These are phyloP conservation scores for Botrytis fabae DNA, from an alignment of 2,329 filamentous ascomycete genomes.

Conservation along the genomic window DNA sequence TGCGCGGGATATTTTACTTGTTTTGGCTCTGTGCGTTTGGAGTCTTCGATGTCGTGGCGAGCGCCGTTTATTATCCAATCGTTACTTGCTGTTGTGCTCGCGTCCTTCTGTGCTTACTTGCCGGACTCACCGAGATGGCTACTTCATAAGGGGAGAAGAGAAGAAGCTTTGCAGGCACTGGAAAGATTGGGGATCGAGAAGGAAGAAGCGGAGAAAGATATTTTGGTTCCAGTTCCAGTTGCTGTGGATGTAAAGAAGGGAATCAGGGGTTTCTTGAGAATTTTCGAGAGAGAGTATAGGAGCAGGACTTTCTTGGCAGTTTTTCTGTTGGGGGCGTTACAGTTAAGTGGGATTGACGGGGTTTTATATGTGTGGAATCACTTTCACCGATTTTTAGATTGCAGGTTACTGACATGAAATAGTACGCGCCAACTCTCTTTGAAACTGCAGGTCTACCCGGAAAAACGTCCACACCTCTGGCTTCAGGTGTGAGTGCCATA, in stretches of 20 bases:
- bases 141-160: slow-evolving; percentile 48
- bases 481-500: background rate
- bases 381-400: background rate
- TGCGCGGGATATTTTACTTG: slow-evolving; percentile 58
- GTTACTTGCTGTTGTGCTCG: slow-evolving; percentile 44
- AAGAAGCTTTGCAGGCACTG: slow-evolving; percentile 47
- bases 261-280: slow-evolving; percentile 14
- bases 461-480: background rate
- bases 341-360: slow-evolving; percentile 60
- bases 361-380: slow-evolving; percentile 53
- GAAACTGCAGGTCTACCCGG: background rate
- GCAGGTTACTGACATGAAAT: background rate
- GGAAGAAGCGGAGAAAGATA: slow-evolving; percentile 28
- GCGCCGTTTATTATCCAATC: slow-evolving; percentile 52
- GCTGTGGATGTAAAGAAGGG: background rate
- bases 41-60: slow-evolving; percentile 53
- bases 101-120: slow-evolving; percentile 44
- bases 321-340: slow-evolving; percentile 57
- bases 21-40: slow-evolving; percentile 52
- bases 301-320: slow-evolving; percentile 51
- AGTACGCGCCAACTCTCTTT: background rate
- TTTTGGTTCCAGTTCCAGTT: background rate
- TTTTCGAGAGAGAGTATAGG: slow-evolving; percentile 45
- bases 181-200: slow-evolving; percentile 27
- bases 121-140: slow-evolving; percentile 59